Evolutionary conservation across 352 stramenopile genomes (phyloP).

Genomic region (Phytophthora fragariae): DNA sequence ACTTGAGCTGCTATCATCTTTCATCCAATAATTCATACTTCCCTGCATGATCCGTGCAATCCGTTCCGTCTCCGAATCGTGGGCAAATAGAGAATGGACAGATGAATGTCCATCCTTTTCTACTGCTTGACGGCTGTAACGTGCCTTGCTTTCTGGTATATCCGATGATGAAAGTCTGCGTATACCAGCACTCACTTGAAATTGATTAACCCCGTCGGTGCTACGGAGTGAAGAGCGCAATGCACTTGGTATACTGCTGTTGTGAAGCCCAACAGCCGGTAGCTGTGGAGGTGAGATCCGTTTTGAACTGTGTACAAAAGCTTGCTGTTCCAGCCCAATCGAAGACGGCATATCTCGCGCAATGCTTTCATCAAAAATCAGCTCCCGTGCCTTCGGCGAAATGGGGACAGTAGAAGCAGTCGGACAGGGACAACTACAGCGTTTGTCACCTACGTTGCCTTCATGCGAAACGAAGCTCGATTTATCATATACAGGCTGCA

Average conservation of each 20-base stretch:
- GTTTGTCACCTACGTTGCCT: neutral
- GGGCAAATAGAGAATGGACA: constrained; percentile 28
- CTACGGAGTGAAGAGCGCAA: neutral
- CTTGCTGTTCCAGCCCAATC: neutral
- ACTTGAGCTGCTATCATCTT: constrained; percentile 42
- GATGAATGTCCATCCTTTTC: constrained; percentile 9
- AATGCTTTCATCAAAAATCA: neutral
- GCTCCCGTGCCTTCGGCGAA: neutral
- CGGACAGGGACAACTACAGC: constrained; percentile 15
- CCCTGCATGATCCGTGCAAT: constrained; percentile 87
- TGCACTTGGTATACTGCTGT: neutral
- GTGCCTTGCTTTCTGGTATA: neutral
- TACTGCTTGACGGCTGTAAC: neutral
- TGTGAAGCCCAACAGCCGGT: neutral
- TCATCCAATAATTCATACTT: constrained; percentile 67
- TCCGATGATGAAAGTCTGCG: constrained; percentile 2
- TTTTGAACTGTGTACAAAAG: neutral
- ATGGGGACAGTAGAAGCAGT: neutral
- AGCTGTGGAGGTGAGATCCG: neutral
- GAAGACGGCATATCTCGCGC: neutral
- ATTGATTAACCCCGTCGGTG: neutral
- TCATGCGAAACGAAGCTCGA: neutral
- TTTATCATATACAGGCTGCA: neutral
- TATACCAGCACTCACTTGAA: neutral
- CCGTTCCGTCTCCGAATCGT: constrained; percentile 76